Evolutionary conservation across 2,329 filamentous ascomycete species (phyloP).

Genomic region (Gnomoniopsis smithogilvyi): DNA sequence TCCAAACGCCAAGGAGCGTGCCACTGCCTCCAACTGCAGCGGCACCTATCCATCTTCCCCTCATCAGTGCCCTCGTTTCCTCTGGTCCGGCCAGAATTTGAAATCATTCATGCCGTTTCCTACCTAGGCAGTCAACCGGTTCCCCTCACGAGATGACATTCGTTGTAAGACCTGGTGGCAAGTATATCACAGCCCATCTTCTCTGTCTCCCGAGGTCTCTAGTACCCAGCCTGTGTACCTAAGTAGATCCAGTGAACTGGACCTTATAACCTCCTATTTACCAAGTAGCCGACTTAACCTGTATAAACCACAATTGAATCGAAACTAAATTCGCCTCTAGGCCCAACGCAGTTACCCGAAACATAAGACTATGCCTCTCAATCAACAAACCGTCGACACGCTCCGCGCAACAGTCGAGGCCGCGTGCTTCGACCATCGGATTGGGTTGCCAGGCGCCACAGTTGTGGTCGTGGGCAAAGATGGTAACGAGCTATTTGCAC

Average conservation of each 20-base stretch:
- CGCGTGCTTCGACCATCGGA: conserved; percentile 33
- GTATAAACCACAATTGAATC: no score
- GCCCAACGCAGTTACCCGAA: neutral
- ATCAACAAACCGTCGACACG: conserved; percentile 14
- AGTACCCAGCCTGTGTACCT: no score
- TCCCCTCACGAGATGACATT: neutral
- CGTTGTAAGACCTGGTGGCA: neutral
- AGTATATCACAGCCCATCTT: neutral
- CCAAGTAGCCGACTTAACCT: neutral
- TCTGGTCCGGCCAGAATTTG: neutral
- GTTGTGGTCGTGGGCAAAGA: conserved; percentile 44
- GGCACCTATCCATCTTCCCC: neutral
- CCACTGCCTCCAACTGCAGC: neutral
- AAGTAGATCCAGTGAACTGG: no score
- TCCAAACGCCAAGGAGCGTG: neutral
- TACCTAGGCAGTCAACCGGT: neutral
- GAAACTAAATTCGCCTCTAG: neutral
- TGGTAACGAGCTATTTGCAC: conserved; percentile 44
- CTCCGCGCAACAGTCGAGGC: conserved; percentile 32
- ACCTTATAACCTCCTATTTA: neutral
- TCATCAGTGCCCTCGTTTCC: neutral
- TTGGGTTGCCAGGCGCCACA: conserved; percentile 41
- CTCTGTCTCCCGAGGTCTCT: no score
- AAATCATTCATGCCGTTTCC: neutral
- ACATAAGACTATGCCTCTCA: conserved; percentile 18